Base-by-base conservation (phyloP, 371 early-diverging fungal species). In the Conidiobolus incongruus region DNA sequence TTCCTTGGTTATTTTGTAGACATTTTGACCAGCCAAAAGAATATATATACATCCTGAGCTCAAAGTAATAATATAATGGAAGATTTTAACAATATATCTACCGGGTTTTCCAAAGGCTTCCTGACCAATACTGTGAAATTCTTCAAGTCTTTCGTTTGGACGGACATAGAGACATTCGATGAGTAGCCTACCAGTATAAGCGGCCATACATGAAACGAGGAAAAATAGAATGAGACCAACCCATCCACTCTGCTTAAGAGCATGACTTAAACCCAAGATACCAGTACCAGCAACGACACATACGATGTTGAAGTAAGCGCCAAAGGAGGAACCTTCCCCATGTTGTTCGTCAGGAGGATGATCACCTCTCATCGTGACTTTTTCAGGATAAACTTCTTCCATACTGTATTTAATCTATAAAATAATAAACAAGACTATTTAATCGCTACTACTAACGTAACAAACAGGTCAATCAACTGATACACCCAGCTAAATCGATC, bases 261-360 rank as follows among this genome's bases (percentile, higher is more conserved):
- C 78, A 41, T 68, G 77, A 17, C 87, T 83, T 13, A 90, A 62
- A 42, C 83, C 81, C 5, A 87, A 61, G 10, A 83, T 72, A 20
- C 90, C 90, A 10, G 81, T 77, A 28, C 89, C 89, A 2, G 83
- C 82, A 13, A 82, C 68, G 2, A 84, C 77, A 61, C 84, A 78
- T 12, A 77, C 75, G 10, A 77, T 59, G 50, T 71, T 77, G 33
- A 68, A 62, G 43, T 66, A 70, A 10, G 70, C 65, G 15, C 54
- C 63, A 34, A 62, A 54, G 52, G 53, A 53, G 40, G 56, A 44
- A 16, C 43, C 33, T n/a, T n/a, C n/a, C n/a, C n/a, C n/a, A n/a
- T n/a, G n/a, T n/a, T n/a, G n/a, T n/a, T n/a, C n/a, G n/a, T n/a
- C n/a, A n/a, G n/a, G n/a, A n/a, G n/a, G n/a, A n/a, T n/a, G n/a